These are phyloP conservation scores for Perilla frutescens DNA, from an alignment of 257 asterid genomes.

Conservation along the genomic window DNA sequence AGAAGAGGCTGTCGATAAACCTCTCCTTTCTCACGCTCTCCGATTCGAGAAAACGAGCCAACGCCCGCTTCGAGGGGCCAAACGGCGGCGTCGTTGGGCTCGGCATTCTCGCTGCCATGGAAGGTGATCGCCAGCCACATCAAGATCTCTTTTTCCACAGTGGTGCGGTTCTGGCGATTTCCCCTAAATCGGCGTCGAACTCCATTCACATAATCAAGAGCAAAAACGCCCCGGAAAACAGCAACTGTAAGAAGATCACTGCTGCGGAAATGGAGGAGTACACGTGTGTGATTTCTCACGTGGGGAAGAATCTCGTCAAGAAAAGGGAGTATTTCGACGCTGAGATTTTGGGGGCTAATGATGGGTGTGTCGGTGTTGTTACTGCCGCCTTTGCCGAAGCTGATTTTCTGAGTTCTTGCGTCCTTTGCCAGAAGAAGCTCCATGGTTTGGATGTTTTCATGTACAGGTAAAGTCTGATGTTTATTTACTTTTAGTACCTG, in stretches of 20 bases:
- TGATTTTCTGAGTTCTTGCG: conserved; percentile 73
- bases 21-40: conserved; percentile 56
- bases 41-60: conserved; percentile 44
- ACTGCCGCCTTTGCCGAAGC: conserved; percentile 33
- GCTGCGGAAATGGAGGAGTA: conserved; percentile 72
- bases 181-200: conserved; percentile 61
- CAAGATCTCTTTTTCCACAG: conserved; percentile 39
- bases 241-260: conserved; percentile 31
- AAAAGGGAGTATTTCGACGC: conserved; percentile 70
- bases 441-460: conserved; percentile 89
- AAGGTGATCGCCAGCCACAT: conserved; percentile 31
- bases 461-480: conserved; percentile 62
- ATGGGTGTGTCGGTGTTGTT: conserved; percentile 28
- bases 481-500: neutral
- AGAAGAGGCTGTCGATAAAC: conserved; percentile 58
- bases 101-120: conserved; percentile 75
- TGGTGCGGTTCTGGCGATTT: conserved; percentile 48
- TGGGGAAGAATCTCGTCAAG: conserved; percentile 59
- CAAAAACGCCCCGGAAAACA: neutral
- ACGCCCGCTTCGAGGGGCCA: conserved; percentile 48
- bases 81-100: conserved; percentile 88
- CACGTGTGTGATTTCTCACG: conserved; percentile 78
- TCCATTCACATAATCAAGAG: conserved; percentile 51
- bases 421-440: conserved; percentile 78
- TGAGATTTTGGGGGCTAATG: conserved; percentile 42